Evolutionary conservation across 768 basidiomycete genomes (phyloP).

Genomic region (Thelephora ganbajun): DNA sequence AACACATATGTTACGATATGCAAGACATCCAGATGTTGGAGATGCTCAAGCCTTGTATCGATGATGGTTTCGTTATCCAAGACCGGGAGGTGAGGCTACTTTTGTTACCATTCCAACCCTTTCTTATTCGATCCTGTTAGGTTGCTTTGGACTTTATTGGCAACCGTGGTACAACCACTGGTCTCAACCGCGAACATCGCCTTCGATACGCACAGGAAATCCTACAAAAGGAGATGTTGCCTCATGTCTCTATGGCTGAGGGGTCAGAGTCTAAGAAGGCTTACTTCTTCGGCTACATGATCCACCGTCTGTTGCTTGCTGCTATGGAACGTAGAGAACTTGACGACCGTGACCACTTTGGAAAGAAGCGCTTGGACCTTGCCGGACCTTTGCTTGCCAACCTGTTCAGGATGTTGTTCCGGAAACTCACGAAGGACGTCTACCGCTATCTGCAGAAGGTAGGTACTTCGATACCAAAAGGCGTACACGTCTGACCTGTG

Average conservation of each 20-base stretch:
- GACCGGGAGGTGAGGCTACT: slow-evolving; percentile 63
- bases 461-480: slow-evolving; percentile 5
- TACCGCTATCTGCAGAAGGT: slow-evolving; percentile 97
- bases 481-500: slow-evolving; percentile 4
- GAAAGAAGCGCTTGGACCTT: slow-evolving; percentile 92
- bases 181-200: slow-evolving; percentile 82
- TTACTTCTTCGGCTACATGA: slow-evolving; percentile 99
- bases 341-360: slow-evolving; percentile 99
- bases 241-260: slow-evolving; percentile 91
- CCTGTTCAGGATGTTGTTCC: slow-evolving; percentile 94
- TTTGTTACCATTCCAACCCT: slow-evolving; percentile 5
- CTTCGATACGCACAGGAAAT: slow-evolving; percentile 97
- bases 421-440: slow-evolving; percentile 92
- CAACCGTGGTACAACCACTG: slow-evolving; percentile 90
- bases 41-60: slow-evolving; percentile 96
- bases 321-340: slow-evolving; percentile 89
- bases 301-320: slow-evolving; percentile 86
- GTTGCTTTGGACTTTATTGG: slow-evolving; percentile 94
- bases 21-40: slow-evolving; percentile 94
- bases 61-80: slow-evolving; percentile 97
- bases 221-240: slow-evolving; percentile 95
- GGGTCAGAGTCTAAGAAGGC: slow-evolving; percentile 97
- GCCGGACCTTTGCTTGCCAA: slow-evolving; percentile 95
- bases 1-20: slow-evolving; percentile 97
- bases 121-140: slow-evolving; percentile 12